Percentiles rank a stretch among this genome's conserved stretches.
phyloP scores from a whole-genome alignment of 768 basidiomycete species.

The Xerocomellus amylosporus region DNA sequence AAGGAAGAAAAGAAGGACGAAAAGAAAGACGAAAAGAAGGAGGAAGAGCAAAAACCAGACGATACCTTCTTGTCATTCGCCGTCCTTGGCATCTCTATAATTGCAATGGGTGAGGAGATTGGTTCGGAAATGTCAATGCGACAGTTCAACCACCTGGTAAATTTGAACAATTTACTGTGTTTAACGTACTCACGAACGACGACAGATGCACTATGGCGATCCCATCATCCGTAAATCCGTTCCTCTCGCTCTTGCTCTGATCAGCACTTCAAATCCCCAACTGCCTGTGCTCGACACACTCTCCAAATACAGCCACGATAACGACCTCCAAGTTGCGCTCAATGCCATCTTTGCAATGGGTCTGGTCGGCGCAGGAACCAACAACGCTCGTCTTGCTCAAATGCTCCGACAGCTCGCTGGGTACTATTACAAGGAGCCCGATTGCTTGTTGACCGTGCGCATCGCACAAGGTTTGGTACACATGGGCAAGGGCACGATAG shows the following conservation, averaged over 20 bases:
- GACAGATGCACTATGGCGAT: conserved; percentile 98
- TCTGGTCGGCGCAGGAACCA: conserved; percentile 96
- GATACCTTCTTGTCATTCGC: conserved; percentile 91
- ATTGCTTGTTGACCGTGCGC: conserved; percentile 94
- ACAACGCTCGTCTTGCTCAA: conserved; percentile 95
- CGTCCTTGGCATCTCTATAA: conserved; percentile 88
- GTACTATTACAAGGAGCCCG: conserved; percentile 98
- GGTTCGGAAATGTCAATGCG: conserved; percentile 97
- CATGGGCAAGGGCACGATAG: conserved; percentile 99
- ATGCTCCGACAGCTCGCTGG: conserved; percentile 96
- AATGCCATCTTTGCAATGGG: conserved; percentile 99
- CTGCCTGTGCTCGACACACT: conserved; percentile 93
- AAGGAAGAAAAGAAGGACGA: conserved; percentile 49
- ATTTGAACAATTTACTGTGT: conserved; percentile 23
- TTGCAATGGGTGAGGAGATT: conserved; percentile 98
- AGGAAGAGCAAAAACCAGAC: conserved; percentile 50
- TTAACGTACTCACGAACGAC: conserved; percentile 13
- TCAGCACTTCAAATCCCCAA: conserved; percentile 95
- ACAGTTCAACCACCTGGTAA: conserved; percentile 94
- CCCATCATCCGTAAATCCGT: conserved; percentile 88
- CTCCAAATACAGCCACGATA: conserved; percentile 98
- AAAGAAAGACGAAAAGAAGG: conserved; percentile 60
- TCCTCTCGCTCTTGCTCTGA: conserved; percentile 91
- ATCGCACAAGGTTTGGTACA: conserved; percentile 96
- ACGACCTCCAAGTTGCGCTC: conserved; percentile 91